Conservation (phyloP, 768 basidiomycete species). For the Leccinum boreale region DNA sequence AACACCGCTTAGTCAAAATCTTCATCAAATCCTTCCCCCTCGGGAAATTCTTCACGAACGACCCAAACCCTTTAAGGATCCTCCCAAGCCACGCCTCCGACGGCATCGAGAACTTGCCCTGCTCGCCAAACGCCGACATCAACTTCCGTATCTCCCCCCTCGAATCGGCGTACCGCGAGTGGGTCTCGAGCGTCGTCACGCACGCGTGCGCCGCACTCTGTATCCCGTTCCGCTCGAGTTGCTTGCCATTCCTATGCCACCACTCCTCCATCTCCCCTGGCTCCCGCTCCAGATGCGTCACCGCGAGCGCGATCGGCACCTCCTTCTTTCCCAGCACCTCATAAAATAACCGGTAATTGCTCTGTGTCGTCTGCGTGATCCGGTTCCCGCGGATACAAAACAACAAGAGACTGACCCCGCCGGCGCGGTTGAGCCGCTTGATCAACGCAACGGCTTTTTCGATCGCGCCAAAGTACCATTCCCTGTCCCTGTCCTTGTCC, state of each 20-base stretch:
- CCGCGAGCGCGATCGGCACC: constrained; percentile 38
- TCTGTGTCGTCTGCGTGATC: constrained; percentile 27
- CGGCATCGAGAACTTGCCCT: constrained; percentile 31
- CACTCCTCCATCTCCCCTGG: constrained; percentile 29
- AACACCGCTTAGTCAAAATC: constrained; percentile 28
- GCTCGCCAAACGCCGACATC: constrained; percentile 18
- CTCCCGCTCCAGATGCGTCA: constrained; percentile 39
- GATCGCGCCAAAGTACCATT: constrained; percentile 26
- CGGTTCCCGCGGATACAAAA: constrained; percentile 40
- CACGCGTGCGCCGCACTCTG: constrained; percentile 30
- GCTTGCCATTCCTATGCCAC: constrained; percentile 27
- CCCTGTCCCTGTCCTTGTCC: not conserved
- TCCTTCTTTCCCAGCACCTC: constrained; percentile 28
- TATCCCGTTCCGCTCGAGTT: constrained; percentile 20
- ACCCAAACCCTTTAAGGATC: constrained; percentile 21
- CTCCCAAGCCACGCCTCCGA: constrained; percentile 26
- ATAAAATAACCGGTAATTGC: constrained; percentile 25
- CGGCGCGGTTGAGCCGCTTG: constrained; percentile 24
- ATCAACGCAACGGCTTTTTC: constrained; percentile 34
- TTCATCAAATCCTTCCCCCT: constrained; percentile 24
- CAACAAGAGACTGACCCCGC: constrained; percentile 39
- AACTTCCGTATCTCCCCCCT: constrained; percentile 20
- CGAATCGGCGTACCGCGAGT: constrained; percentile 31
- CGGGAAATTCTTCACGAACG: constrained; percentile 16
- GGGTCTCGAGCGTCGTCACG: constrained; percentile 25